Conservation (phyloP, 169 alveolate species). For the Cryptosporidium viatorum region DNA sequence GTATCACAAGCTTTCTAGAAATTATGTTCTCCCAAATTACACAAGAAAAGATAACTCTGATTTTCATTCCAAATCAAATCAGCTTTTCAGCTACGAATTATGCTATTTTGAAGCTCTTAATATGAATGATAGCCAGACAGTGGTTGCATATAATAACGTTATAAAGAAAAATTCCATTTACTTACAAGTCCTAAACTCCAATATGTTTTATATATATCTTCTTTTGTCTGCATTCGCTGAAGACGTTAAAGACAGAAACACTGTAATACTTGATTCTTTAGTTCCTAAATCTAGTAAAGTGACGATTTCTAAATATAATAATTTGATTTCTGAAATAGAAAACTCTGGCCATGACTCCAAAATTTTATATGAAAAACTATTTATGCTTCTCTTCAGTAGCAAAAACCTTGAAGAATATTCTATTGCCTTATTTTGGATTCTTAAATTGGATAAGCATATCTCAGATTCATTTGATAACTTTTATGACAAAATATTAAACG, state of each 20-base stretch:
- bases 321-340: not conserved
- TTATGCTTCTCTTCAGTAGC: not conserved
- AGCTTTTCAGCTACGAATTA: conserved; percentile 21
- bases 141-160: not conserved
- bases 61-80: not conserved
- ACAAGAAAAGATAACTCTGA: not conserved
- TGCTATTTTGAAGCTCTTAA: conserved; percentile 34
- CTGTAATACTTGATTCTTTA: not conserved
- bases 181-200: conserved; percentile 7
- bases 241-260: not conserved
- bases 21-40: not conserved
- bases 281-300: not conserved
- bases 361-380: not conserved
- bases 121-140: conserved; percentile 3
- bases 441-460: not conserved
- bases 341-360: not conserved
- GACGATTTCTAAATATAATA: not conserved
- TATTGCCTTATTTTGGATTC: conserved; percentile 21
- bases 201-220: not conserved
- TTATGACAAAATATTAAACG: not conserved
- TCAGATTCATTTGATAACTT: not conserved
- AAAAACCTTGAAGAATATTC: conserved; percentile 37
- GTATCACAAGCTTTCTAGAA: not conserved
- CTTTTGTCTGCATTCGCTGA: not conserved
- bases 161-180: conserved; percentile 19